These are phyloP conservation scores for Colletotrichum sp. DNA, from an alignment of 2,329 filamentous ascomycete species.

Conservation along the genomic window DNA sequence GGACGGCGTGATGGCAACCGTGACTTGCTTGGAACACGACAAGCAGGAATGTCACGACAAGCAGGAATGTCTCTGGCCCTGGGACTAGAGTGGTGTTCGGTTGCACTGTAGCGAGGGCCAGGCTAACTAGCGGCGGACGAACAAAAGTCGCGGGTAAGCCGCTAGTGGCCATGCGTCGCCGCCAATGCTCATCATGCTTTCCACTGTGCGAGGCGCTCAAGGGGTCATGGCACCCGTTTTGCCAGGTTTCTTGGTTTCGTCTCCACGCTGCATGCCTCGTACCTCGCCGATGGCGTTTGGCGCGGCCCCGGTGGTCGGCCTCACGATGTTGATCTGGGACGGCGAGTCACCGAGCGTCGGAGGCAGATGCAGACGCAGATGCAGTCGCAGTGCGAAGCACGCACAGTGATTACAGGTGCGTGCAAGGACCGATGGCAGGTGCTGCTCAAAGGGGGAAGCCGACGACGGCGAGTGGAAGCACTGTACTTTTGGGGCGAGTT, in stretches of 20 bases:
- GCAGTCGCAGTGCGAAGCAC: background rate
- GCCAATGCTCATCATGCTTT: background rate
- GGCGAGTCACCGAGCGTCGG: background rate
- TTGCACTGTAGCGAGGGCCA: background rate
- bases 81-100: background rate
- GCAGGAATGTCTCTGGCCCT: background rate
- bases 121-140: background rate
- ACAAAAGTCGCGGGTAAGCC: background rate
- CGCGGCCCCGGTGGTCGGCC: background rate
- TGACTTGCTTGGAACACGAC: background rate
- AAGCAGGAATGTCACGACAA: background rate
- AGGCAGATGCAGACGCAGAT: background rate
- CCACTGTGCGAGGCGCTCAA: conserved; percentile 5
- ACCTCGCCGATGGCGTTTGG: background rate
- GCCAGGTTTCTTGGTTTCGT: conserved; percentile 15
- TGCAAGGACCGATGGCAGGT: background rate
- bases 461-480: background rate
- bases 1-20: background rate
- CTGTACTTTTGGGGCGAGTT: background rate
- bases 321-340: background rate
- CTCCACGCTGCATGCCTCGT: background rate
- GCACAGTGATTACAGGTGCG: background rate
- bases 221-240: background rate
- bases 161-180: background rate
- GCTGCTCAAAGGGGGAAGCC: background rate